Evolutionary conservation across 1,284 basidiomycete species (phyloP), one percentile per base, ranked within the genome.

Genomic region (Ceratorhiza oryzae-sativae): DNA sequence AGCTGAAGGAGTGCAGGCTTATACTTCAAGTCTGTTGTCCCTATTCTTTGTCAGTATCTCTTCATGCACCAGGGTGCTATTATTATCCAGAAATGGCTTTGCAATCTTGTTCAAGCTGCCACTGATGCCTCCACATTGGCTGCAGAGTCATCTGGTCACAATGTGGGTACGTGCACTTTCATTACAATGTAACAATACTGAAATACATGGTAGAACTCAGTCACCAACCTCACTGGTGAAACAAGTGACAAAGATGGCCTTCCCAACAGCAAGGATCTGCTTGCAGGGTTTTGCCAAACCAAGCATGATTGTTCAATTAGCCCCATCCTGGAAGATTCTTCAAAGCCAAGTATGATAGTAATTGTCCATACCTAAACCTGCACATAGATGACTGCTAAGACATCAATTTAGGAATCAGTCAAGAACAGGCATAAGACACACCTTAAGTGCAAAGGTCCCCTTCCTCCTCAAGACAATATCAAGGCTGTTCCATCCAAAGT

Each of bases 61-160:
- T 25, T 41, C 8, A 3, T 18, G 1, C 25, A 41, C 25, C 58
- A 32, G 3, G 58, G 58, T 10, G 58, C 39, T 41, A 20, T 59
- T 5, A 59, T 59, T 15, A 8, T 59, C 9, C 58, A 59, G n/a
- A 59, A 59, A 25, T 59, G 58, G 58, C 58, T 42, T 13, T 18
- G 12, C 25, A 39, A 59, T 23, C 58, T 59, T 59, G 36, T 41
- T 6, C 34, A 59, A 23, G 58, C 58, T 59, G 58, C 58, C 3
- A 18, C 34, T 4, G 25, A 59, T 41, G 23, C 49, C 4, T 25
- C 25, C 13, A 53, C 20, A 4, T 13, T 25, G 25, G 49, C 49
- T 27, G 30, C 5, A 2, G 23, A 27, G 8, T 4, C 49, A 5
- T 23, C 49, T 53, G 8, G 9, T 3, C 20, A 20, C 13, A 53